A percentile compares a stretch with the other conserved stretches of the same genome.
phyloP scores from a whole-genome alignment of 352 stramenopile genomes.

The Phytopythium oedochilum region DNA sequence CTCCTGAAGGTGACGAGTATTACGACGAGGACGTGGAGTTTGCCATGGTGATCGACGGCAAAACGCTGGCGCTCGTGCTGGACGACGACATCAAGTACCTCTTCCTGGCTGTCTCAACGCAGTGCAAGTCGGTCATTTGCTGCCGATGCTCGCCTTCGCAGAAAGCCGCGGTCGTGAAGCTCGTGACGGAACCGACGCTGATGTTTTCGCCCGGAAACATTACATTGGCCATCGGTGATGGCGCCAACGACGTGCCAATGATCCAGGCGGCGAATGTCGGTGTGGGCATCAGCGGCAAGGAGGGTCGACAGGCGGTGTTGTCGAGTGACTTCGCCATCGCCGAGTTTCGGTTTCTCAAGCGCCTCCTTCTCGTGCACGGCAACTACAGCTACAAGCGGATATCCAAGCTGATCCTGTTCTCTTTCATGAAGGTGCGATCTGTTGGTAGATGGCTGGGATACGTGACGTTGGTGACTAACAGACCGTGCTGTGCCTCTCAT shows the following conservation, averaged over 20 bases:
- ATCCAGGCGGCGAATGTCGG: slow-evolving; percentile 86
- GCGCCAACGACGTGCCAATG: slow-evolving; percentile 87
- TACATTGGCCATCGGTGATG: slow-evolving; percentile 80
- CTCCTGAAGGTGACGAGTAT: slow-evolving; percentile 41
- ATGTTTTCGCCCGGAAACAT: slow-evolving; percentile 89
- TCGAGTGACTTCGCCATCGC: slow-evolving; percentile 84
- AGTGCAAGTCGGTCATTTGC: slow-evolving; percentile 89
- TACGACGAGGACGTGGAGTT: slow-evolving; percentile 82
- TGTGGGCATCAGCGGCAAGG: slow-evolving; percentile 83
- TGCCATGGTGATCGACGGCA: slow-evolving; percentile 89
- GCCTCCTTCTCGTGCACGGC: slow-evolving; percentile 76
- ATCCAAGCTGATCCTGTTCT: slow-evolving; percentile 87
- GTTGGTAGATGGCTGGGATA: background rate
- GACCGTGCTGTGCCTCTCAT: background rate
- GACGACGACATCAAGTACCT: slow-evolving; percentile 89
- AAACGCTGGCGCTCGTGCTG: slow-evolving; percentile 74
- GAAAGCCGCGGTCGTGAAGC: slow-evolving; percentile 82
- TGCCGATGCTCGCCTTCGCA: slow-evolving; percentile 81
- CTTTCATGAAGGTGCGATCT: slow-evolving; percentile 68
- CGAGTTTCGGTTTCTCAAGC: slow-evolving; percentile 82
- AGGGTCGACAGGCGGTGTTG: slow-evolving; percentile 79
- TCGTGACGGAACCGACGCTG: slow-evolving; percentile 83
- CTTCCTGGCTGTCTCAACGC: slow-evolving; percentile 81
- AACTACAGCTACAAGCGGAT: slow-evolving; percentile 92
- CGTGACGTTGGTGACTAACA: background rate